phyloP scores from a whole-genome alignment of 805 yeast genomes.

The Teunomyces atbi region DNA sequence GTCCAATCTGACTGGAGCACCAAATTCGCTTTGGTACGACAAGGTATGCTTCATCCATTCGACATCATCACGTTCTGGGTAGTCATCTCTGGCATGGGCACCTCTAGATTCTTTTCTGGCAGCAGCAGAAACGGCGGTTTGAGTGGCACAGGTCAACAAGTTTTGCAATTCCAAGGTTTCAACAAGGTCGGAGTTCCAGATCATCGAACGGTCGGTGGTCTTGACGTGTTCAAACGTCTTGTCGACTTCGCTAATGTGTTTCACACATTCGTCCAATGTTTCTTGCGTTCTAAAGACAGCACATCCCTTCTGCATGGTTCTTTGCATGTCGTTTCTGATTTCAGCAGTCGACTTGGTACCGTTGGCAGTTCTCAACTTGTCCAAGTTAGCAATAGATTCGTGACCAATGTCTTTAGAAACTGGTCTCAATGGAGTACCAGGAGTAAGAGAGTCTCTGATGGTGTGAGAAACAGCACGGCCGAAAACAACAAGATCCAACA shows the following conservation, averaged over 20 bases:
- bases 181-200: conserved; percentile 96
- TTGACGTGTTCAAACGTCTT: conserved; percentile 69
- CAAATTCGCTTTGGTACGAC: conserved; percentile 79
- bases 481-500: conserved; percentile 92
- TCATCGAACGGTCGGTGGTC: conserved; percentile 95
- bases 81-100: conserved; percentile 99
- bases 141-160: conserved; percentile 94
- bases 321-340: conserved; percentile 90
- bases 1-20: conserved; percentile 68
- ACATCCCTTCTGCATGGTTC: conserved; percentile 93
- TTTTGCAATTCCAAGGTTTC: conserved; percentile 96
- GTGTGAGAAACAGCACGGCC: conserved; percentile 98
- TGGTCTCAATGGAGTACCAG: conserved; percentile 84
- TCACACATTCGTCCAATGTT: conserved; percentile 88
- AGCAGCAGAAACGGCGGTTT: conserved; percentile 91
- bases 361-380: conserved; percentile 76
- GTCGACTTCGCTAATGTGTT: conserved; percentile 73
- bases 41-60: conserved; percentile 98
- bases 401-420: conserved; percentile 84
- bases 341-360: conserved; percentile 85
- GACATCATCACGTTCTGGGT: conserved; percentile 90
- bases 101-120: conserved; percentile 98
- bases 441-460: conserved; percentile 77
- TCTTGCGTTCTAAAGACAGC: conserved; percentile 96
- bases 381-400: conserved; percentile 87